Evolutionary conservation across 2,329 filamentous ascomycete genomes (phyloP).

Genomic region (Pseudogymnoascus sp.): DNA sequence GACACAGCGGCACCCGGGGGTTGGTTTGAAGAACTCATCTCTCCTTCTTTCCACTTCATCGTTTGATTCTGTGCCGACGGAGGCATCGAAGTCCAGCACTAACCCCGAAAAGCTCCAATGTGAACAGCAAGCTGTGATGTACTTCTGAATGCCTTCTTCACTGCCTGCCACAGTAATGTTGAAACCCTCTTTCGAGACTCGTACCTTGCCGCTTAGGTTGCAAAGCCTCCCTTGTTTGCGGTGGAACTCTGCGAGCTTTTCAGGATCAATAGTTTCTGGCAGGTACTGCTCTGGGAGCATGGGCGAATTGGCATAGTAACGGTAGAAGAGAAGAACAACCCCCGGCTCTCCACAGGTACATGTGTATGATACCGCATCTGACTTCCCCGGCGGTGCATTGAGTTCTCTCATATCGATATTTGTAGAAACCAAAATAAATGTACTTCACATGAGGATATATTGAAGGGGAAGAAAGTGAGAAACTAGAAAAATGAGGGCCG

Average conservation of each 20-base stretch:
- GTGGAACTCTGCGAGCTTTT: constrained; percentile 23
- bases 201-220: constrained; percentile 26
- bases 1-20: constrained; percentile 25
- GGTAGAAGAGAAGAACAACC: constrained; percentile 28
- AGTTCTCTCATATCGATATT: background rate
- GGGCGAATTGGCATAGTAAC: constrained; percentile 27
- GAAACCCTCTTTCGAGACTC: constrained; percentile 28
- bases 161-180: constrained; percentile 30
- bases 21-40: constrained; percentile 26
- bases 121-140: constrained; percentile 23
- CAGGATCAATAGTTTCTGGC: constrained; percentile 11
- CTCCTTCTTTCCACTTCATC: constrained; percentile 9
- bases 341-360: constrained; percentile 26
- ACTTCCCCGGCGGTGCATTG: constrained; percentile 17
- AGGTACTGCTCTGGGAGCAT: constrained; percentile 15
- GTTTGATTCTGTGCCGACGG: background rate
- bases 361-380: constrained; percentile 27
- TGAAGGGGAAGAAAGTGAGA: background rate
- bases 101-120: constrained; percentile 28
- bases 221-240: constrained; percentile 15
- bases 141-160: constrained; percentile 17
- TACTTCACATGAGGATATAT: background rate
- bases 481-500: background rate
- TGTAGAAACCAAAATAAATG: background rate
- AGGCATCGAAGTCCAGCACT: constrained; percentile 13